Evolutionary conservation across 345 rosid genomes (phyloP).

Genomic region (Clarkia xantiana): DNA sequence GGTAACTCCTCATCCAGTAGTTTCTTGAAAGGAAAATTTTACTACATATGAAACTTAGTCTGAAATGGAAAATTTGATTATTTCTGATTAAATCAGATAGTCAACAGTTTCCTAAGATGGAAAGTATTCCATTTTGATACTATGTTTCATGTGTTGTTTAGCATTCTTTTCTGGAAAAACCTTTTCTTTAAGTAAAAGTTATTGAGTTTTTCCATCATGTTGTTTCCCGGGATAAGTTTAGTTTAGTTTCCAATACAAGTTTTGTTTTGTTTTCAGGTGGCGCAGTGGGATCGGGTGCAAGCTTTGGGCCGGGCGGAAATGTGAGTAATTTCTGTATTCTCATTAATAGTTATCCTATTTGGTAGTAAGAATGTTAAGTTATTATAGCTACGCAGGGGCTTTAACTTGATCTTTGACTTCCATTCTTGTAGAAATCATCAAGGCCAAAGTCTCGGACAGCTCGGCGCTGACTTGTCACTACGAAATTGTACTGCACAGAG

Average conservation of each 20-base stretch:
- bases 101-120: too few relatives aligned
- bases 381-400: too few relatives aligned
- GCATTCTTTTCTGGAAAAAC: background rate
- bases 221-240: background rate
- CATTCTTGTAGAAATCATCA: slow-evolving; percentile 47
- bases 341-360: background rate
- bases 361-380: too few relatives aligned
- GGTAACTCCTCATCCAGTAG: slow-evolving; percentile 15
- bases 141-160: background rate
- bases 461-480: slow-evolving; percentile 28
- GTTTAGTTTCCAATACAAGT: slow-evolving; percentile 3
- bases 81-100: too few relatives aligned
- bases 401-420: background rate
- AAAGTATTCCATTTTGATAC: too few relatives aligned
- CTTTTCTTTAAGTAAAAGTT: background rate
- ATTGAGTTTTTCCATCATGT: too few relatives aligned
- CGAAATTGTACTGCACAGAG: background rate
- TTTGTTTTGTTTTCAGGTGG: slow-evolving; percentile 26
- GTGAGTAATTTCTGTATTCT: slow-evolving; percentile 33
- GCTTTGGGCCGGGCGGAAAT: slow-evolving; percentile 48
- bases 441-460: slow-evolving; percentile 69
- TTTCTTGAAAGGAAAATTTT: too few relatives aligned
- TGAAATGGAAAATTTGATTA: too few relatives aligned
- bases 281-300: slow-evolving; percentile 63
- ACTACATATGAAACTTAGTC: too few relatives aligned